Base-by-base conservation (phyloP, 2,329 filamentous ascomycete species). In the Paracamarosporium sp. region DNA sequence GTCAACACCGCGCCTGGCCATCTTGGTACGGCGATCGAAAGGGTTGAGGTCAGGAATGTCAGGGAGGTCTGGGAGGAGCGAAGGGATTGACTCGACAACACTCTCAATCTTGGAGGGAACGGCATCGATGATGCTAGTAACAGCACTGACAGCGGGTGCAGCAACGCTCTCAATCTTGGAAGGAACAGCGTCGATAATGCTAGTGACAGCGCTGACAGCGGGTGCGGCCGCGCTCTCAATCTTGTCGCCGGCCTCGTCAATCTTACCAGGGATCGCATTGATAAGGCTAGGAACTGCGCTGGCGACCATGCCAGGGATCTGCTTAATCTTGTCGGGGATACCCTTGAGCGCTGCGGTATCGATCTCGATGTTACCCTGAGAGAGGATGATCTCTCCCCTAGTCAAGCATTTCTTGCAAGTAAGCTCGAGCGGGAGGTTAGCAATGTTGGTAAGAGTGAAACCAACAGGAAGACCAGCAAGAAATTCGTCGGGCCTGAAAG, bases 391-490 rank as follows among this genome's bases (percentile, higher is more conserved):
- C 20, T 60, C 65, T 5, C 75, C 76, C 6, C 57, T 64, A 2
- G 72, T 70, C 7, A 70, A 66, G 57, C 76, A 78, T 25, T 72
- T 71, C 57, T 73, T 76, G 63, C 76, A 78, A 12, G 69, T 69
- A n/a, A 77, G 53, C 15, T 70, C 70, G 33, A 74, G 40, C 1
- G 72, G 71, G 13, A 64, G 22, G 27, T 63, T 54, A 20, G 53
- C 55, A 1, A 69, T 30, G 27, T 63, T 54, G 11, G 69, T 68
- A 6, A 67, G 27, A 8, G 57, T 33, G 11, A 63, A 8, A 5
- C 48, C 48, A 22, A 57, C 57, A 4, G 55, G 55, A 30, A 72
- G 48, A 1, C 60, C 60, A 2, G 46, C 47, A 1, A 67, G 50
- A 33, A 73, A 68, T 15, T 63, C 61, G 4, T 56, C 50, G 38